Conservation (phyloP, 1,284 basidiomycete species). For the Mycena sp. region DNA sequence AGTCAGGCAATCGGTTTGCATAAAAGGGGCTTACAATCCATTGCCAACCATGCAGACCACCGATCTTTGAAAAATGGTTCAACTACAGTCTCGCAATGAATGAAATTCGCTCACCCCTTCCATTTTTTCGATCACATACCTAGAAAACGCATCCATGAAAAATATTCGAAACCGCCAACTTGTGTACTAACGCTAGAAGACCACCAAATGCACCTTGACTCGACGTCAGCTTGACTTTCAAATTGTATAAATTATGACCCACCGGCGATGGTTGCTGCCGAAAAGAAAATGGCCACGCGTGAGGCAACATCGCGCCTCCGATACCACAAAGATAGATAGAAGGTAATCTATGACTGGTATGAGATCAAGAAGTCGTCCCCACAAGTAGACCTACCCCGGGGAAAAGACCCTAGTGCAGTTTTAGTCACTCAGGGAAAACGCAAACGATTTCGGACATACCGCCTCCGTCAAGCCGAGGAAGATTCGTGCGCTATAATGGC, state of each 20-base stretch:
- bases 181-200: slow-evolving; percentile 49
- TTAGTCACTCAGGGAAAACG: slow-evolving; percentile 62
- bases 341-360: slow-evolving; percentile 48
- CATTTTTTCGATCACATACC: slow-evolving; percentile 52
- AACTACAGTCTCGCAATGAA: too few relatives aligned
- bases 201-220: slow-evolving; percentile 44
- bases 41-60: slow-evolving; percentile 52
- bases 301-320: slow-evolving; percentile 57
- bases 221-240: background rate
- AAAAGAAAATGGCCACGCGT: slow-evolving; percentile 67
- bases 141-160: too few relatives aligned
- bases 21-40: slow-evolving; percentile 47
- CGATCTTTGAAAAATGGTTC: too few relatives aligned
- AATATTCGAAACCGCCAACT: too few relatives aligned
- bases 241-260: background rate
- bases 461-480: slow-evolving; percentile 64
- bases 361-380: background rate
- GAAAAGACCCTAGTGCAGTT: too few relatives aligned
- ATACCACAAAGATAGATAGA: slow-evolving; percentile 66
- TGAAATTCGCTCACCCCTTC: slow-evolving; percentile 38
- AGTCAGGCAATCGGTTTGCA: background rate
- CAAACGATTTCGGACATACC: too few relatives aligned
- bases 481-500: slow-evolving; percentile 49
- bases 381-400: too few relatives aligned
- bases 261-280: slow-evolving; percentile 64